Conservation (phyloP, 352 stramenopile genomes). For the Phytophthora ramorum region DNA sequence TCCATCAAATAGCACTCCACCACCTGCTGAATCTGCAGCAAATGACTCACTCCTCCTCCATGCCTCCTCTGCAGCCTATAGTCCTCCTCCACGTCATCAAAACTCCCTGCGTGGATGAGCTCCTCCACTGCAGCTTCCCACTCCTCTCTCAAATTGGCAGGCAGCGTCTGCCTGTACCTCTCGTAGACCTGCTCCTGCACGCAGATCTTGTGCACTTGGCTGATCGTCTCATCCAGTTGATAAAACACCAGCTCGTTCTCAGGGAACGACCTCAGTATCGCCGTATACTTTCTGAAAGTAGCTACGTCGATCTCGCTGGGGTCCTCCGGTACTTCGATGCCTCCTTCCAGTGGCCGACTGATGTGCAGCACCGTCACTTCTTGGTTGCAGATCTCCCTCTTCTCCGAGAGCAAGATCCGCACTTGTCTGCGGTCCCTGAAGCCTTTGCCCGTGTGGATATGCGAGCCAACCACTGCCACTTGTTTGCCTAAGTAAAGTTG, state of each 20-base stretch:
- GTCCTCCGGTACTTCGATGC: conserved; percentile 71
- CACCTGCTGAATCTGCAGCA: conserved; percentile 79
- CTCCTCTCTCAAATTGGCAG: conserved; percentile 54
- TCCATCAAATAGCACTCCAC: conserved; percentile 88
- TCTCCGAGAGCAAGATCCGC: conserved; percentile 76
- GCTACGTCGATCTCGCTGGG: conserved; percentile 76
- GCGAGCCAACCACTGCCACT: conserved; percentile 60
- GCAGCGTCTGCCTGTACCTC: conserved; percentile 54
- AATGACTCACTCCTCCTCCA: conserved; percentile 36
- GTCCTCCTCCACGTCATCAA: conserved; percentile 47
- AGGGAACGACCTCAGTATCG: conserved; percentile 76
- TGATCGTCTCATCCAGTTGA: conserved; percentile 69
- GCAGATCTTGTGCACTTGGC: conserved; percentile 68
- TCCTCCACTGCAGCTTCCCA: conserved; percentile 67
- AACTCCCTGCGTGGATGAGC: conserved; percentile 54
- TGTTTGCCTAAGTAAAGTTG: conserved; percentile 52
- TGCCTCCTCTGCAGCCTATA: conserved; percentile 25
- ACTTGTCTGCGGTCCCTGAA: conserved; percentile 67
- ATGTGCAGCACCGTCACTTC: conserved; percentile 71
- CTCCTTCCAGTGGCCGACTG: conserved; percentile 72
- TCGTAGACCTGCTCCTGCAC: conserved; percentile 51
- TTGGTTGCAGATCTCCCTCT: conserved; percentile 57
- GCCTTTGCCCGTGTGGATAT: conserved; percentile 57
- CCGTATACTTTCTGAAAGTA: conserved; percentile 77
- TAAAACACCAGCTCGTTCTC: conserved; percentile 81